These are phyloP conservation scores for Symmetrospora coprosmae DNA, from an alignment of 768 basidiomycete species.

Conservation along the genomic window DNA sequence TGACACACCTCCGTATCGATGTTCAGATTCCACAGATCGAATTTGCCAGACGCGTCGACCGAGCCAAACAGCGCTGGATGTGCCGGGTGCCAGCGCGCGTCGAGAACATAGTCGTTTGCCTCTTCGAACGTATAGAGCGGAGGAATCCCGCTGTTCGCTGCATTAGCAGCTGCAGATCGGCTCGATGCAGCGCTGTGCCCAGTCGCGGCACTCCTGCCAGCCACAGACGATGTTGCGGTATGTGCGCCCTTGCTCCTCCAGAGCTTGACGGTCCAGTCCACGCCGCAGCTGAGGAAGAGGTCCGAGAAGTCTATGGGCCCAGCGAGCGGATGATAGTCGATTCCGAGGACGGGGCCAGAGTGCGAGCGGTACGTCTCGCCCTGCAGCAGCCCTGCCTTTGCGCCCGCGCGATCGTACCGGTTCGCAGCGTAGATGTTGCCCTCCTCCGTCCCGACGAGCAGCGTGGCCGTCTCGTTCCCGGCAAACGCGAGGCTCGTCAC, in stretches of 20 bases:
- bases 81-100: slow-evolving; percentile 91
- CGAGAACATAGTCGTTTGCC: slow-evolving; percentile 96
- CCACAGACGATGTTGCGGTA: not conserved
- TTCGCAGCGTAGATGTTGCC: slow-evolving; percentile 94
- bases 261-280: slow-evolving; percentile 96
- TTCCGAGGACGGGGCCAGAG: slow-evolving; percentile 78
- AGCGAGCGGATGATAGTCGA: slow-evolving; percentile 82
- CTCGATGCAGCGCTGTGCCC: slow-evolving; percentile 55
- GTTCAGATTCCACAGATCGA: slow-evolving; percentile 96
- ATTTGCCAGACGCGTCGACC: slow-evolving; percentile 86
- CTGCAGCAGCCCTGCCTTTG: slow-evolving; percentile 88
- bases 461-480: slow-evolving; percentile 86
- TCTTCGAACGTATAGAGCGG: slow-evolving; percentile 92
- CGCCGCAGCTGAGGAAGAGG: slow-evolving; percentile 77
- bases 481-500: slow-evolving; percentile 90
- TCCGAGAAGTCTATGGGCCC: slow-evolving; percentile 93
- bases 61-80: slow-evolving; percentile 89
- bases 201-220: slow-evolving; percentile 39
- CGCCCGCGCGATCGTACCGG: slow-evolving; percentile 87
- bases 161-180: no score
- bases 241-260: slow-evolving; percentile 57
- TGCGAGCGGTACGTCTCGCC: slow-evolving; percentile 87
- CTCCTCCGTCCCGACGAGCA: slow-evolving; percentile 97
- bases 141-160: slow-evolving; percentile 36
- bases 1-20: slow-evolving; percentile 76